Evolutionary conservation across 768 basidiomycete genomes (phyloP), one percentile per base, ranked within the genome.

Genomic region (Cystofilobasidium capitatum): DNA sequence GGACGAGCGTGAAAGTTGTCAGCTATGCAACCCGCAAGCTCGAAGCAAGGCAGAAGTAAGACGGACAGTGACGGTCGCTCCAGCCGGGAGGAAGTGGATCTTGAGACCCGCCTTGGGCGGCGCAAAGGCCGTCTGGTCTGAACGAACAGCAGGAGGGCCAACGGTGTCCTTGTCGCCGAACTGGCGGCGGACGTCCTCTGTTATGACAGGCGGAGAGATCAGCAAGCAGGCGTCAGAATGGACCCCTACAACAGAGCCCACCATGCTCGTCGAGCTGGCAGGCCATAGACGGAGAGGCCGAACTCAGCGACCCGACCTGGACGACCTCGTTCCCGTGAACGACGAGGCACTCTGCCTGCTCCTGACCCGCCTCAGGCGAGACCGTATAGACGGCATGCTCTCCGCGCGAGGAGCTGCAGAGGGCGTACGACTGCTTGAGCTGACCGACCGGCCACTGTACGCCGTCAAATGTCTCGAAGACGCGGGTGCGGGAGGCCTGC

Each of bases 271-370:
- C 14, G 57, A 47, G 57, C 22, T 20, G 29, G 24, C 3, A 31
- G 47, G 47, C n/a, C n/a, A n/a, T n/a, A n/a, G 47, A 24, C 22
- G 14, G 20, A 45, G 20, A 39, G 22, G 5, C 54, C 49, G 10
- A 1, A 67, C 66, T 54, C 9, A 63, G 44, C 8, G 24, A 37
- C 6, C 55, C 67, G 16, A 51, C 40, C 17, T 62, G 49, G 6
- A 61, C 31, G 37, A 69, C 39, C 35, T 42, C 31, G 7, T 64
- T 64, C 36, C 58, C 59, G 17, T 60, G n/a, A n/a, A 69, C 62
- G 24, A 69, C 68, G 12, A 69, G 33, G 33, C 68, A 69, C n/a
- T 51, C 62, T 14, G 31, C 57, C 4, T n/a, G 49, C n/a, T 60
- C 55, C 6, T 59, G 58, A 8, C 47, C 68, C 9, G 20, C 40